These are phyloP conservation scores for Citrullus amarus DNA, from an alignment of 306 rosid species.

Conservation along the genomic window DNA sequence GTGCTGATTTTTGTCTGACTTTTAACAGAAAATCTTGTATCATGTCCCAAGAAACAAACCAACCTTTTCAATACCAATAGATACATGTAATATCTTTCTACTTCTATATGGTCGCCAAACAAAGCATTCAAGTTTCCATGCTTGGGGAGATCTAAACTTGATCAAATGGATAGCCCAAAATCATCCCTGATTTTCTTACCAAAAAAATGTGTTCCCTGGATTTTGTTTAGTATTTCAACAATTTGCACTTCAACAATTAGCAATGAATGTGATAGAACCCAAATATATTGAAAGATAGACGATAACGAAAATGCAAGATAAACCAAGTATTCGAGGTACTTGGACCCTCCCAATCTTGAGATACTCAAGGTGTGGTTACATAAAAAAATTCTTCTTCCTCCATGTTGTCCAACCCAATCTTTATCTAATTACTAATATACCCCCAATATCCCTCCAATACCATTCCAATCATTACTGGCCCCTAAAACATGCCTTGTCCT, in stretches of 20 bases:
- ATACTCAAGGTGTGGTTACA: too few relatives aligned
- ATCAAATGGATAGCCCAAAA: background rate
- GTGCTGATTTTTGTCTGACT: background rate
- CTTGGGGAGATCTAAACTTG: background rate
- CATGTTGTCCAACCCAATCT: too few relatives aligned
- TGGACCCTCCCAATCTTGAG: too few relatives aligned
- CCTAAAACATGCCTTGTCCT: too few relatives aligned
- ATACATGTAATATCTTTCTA: background rate
- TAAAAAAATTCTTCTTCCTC: too few relatives aligned
- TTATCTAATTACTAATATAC: too few relatives aligned
- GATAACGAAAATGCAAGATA: too few relatives aligned
- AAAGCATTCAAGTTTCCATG: background rate
- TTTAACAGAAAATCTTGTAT: background rate
- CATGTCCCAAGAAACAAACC: background rate
- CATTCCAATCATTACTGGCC: too few relatives aligned
- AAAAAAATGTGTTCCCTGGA: background rate
- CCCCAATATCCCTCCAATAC: too few relatives aligned
- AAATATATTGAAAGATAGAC: too few relatives aligned
- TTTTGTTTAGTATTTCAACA: background rate
- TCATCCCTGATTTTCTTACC: background rate
- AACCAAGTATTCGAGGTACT: too few relatives aligned
- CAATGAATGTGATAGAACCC: too few relatives aligned
- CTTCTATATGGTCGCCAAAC: background rate
- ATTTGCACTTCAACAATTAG: background rate
- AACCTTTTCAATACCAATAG: background rate